Base-by-base conservation (phyloP, 192 early-diverging fungal species). In the Coemansia sp. region DNA sequence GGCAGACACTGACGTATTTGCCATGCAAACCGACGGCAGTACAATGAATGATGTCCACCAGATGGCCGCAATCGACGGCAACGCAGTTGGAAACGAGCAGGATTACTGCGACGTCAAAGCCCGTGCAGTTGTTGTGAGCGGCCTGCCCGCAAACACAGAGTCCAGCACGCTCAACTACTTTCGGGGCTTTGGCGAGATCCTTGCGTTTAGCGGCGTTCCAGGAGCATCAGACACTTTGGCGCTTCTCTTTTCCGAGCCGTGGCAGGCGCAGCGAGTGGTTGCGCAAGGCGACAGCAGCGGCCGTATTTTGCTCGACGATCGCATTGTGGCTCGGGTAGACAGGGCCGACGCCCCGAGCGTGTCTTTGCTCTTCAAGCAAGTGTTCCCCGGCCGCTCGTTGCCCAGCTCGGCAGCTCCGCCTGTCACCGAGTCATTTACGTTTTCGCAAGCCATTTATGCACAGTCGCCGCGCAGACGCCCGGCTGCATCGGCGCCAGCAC, bases 261-360 rank as follows among this genome's bases (percentile, higher is more conserved):
- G 77, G 77, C 77, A 80, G 68, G 77, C 77, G 2, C 77, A 74
- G 68, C 77, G 65, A 31, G 77, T 68, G 20, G 49, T 68, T 19
- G 59, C 64, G 4, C 71, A 68, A 23, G 68, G 60, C 5, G 77
- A 67, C 46, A 21, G 28, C 54, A 59, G 19, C 25, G 68, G 77
- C 2, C 68, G 71, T 23, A 61, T 74, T 21, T 61, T 70, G 15
- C 49, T 80, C 5, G 68, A 60, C n/a, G 62, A 50, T 46, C 71
- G 68, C 31, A 68, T 58, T 2, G 40, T 80, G 38, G 60, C 60
- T 6, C 36, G 49, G 1, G 52, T 80, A 20, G 57, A 48, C 34
- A 56, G 62, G 46, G 77, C 77, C 26, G 66, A 74, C 53, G 68
- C 53, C 10, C 52, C 59, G 2, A 56, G 71, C 34, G 55, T 61